Base-by-base conservation (phyloP, 2,329 filamentous ascomycete species). In the Aplosporella prunicola region DNA sequence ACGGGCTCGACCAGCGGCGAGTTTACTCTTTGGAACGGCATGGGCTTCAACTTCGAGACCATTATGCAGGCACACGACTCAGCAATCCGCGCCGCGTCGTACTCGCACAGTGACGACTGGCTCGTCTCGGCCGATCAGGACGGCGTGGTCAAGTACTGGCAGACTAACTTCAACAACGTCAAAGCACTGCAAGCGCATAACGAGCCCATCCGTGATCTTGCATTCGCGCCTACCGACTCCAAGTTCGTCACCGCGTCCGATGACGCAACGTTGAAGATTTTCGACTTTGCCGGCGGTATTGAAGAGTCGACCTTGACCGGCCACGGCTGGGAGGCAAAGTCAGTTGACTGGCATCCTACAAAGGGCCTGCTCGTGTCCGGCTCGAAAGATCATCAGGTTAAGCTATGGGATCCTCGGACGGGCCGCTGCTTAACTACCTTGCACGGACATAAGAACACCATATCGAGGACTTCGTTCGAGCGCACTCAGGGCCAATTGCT, bases 101-200 rank as follows among this genome's bases (percentile, higher is more conserved):
- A 94, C 67, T 93, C 91, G 2, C 85, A 96, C 61, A 93, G 83
- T 51, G 85, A 94, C 55, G 91, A 98, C 63, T 98, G 91, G 89
- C 71, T 98, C 9, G 76, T 98, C 37, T 96, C 91, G 6, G 88
- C 85, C 36, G 91, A 96, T 56, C 88, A 96, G 59, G 87, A 91
- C 49, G 91, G 91, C 40, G 74, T 91, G 45, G 81, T 98, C 62
- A 96, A 96, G 65, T 98, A 98, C 64, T 96, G 89, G 85, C 87
- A 95, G 60, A 86, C 89, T 20, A 98, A 96, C 59, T 95, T 98
- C 67, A 96, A 98, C 70, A 95, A 96, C 52, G 87, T 96, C 42
- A 86, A 96, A 60, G 88, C 85, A 36, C 85, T 98, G 37, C 80
- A 88, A 55, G 91, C 87, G 5, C 91, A 96, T 56, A 76, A 77